phyloP scores from a whole-genome alignment of 2,329 filamentous ascomycete species.

The Exophiala alcalophila region DNA sequence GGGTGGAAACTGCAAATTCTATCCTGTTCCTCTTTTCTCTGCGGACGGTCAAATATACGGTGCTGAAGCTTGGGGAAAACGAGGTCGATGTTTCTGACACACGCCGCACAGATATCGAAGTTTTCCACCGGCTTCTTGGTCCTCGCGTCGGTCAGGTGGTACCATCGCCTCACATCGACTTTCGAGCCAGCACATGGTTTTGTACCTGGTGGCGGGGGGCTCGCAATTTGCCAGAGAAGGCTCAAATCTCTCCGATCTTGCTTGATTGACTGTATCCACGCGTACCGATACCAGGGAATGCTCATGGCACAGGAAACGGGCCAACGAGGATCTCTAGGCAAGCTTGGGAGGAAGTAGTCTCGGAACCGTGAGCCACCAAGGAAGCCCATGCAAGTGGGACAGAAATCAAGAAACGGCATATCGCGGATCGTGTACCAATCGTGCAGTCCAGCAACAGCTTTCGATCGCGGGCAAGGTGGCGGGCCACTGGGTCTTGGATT shows the following conservation, averaged over 20 bases:
- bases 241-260: slow-evolving; percentile 63
- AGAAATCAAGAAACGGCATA: slow-evolving; percentile 72
- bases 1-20: slow-evolving; percentile 70
- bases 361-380: slow-evolving; percentile 70
- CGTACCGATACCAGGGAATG: slow-evolving; percentile 76
- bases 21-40: slow-evolving; percentile 42
- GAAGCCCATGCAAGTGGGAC: slow-evolving; percentile 71
- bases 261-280: slow-evolving; percentile 76
- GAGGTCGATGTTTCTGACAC: slow-evolving; percentile 67
- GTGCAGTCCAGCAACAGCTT: slow-evolving; percentile 60
- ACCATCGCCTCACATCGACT: slow-evolving; percentile 65
- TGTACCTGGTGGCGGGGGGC: slow-evolving; percentile 57
- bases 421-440: slow-evolving; percentile 80
- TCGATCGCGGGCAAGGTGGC: slow-evolving; percentile 66
- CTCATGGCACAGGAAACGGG: slow-evolving; percentile 75
- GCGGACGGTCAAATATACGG: slow-evolving; percentile 25
- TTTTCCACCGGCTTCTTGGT: slow-evolving; percentile 62
- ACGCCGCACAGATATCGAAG: slow-evolving; percentile 73
- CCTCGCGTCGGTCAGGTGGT: slow-evolving; percentile 67
- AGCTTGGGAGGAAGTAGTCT: slow-evolving; percentile 62
- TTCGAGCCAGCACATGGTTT: slow-evolving; percentile 58
- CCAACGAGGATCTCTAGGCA: slow-evolving; percentile 55
- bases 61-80: slow-evolving; percentile 67
- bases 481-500: slow-evolving; percentile 38
- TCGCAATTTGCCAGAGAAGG: slow-evolving; percentile 64